Base-by-base conservation (phyloP, 1,284 basidiomycete genomes). In the Schizophyllum amplum region DNA sequence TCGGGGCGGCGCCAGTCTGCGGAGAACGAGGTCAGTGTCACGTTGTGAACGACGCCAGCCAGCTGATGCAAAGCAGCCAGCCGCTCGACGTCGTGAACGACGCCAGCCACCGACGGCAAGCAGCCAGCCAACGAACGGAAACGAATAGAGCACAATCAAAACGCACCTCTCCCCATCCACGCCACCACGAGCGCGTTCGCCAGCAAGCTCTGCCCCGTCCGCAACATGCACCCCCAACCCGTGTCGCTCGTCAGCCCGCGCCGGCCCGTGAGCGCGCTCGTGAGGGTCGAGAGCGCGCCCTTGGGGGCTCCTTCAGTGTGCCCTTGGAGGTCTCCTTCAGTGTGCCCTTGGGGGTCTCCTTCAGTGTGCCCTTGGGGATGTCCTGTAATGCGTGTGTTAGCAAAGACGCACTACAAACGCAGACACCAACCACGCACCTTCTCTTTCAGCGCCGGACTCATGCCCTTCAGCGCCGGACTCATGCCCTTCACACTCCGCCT, bases 211-310 rank as follows among this genome's bases (percentile, higher is more conserved):
- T 98, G 96, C 0, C 94, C 95, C 0, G 96, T 98, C 23, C 96
- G 75, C 24, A 98, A 71, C 96, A 99, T 98, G 71, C 96, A 99
- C 0, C 96, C 96, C 96, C 96, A 99, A 0, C 96, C 96, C 0
- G 92, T 79, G 75, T 99, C 96, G 62, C 83, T 91, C 33, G 33
- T 42, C 33, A 42, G 33, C 17, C 33, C 89, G 0, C 79, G 33
- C 33, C 33, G 80, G 1, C 77, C 69, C 21, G 47, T 58, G 13
- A 58, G 65, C 69, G 70, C 68, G 27, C 68, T 66, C 70, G 72
- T 74, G 4, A 65, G 63, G 24, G 66, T 67, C 60, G 64, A 64
- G 26, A 59, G 62, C 25, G 56, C 55, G 6, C 58, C 73, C 64
- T 27, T 63, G 61, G 59, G 55, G 59, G 67, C 17, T 42, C 33